Base-by-base conservation (phyloP, 805 yeast genomes). In the Yamadazyma takamatsuzukensis region DNA sequence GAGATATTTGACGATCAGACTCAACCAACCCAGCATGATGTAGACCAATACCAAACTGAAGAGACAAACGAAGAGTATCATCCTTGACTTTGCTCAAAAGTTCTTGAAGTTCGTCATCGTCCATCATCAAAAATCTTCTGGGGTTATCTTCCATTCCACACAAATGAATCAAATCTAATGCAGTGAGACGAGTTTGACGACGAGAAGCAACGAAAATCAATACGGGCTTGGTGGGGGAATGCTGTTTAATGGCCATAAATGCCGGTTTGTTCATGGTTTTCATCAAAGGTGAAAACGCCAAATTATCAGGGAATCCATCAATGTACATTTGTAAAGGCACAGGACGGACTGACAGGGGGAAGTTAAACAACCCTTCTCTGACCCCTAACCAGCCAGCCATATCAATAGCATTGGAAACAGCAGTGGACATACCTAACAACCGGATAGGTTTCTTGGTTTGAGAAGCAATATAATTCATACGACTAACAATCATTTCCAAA, bases 181-280 rank as follows among this genome's bases (percentile, higher is more conserved):
- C 87, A 0, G 94, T 84, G 32, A 84, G 69, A 38, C 94, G 64
- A 0, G 94, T 84, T 56, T 84, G 94, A 38, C 94, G 66, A 51
- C 94, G 71, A 3, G 93, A 83, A 1, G 93, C 87, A 22, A 84
- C 94, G 48, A 84, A 84, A n/a, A 84, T 78, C 45, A 84, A 67
- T 8, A 82, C 90, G 0, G 96, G 95, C 52, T 88, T 80, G 13
- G 64, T 64, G 2, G 96, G 94, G 0, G 96, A 83, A 53, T 89
- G 96, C 42, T 85, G 87, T 51, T 87, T 85, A 42, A 88, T 88
- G 0, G 96, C 95, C 81, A 82, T 76, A 49, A 83, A 88, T 0
- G 95, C 90, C 1, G 97, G 96, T 48, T 72, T 87, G 68, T 80
- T 87, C 93, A 76, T 85, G 15, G 78, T 83, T 64, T 78, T 85